These are phyloP conservation scores for Globisporangium abappressorium DNA, from an alignment of 352 stramenopile genomes.

Conservation along the genomic window DNA sequence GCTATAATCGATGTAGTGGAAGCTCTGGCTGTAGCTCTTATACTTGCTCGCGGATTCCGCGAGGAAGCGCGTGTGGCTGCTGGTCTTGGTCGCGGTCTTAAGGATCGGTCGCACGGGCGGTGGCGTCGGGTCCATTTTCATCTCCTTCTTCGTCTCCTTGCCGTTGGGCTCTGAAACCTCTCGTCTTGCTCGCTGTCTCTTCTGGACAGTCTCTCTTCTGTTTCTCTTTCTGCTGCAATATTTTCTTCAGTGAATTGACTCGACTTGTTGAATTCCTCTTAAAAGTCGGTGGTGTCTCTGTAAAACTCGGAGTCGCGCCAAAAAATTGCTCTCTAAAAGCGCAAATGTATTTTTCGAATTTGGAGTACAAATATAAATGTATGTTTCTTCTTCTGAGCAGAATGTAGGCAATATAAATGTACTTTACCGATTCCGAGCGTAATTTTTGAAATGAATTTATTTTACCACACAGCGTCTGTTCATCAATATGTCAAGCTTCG, in stretches of 20 bases:
- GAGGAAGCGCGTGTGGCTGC: conserved; percentile 21
- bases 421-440: too few species aligned
- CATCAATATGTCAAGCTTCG: too few species aligned
- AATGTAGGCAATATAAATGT: too few species aligned
- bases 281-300: too few species aligned
- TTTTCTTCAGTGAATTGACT: not conserved
- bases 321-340: too few species aligned
- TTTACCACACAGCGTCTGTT: too few species aligned
- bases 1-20: conserved; percentile 20
- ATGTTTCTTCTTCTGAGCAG: too few species aligned
- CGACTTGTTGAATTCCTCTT: not conserved
- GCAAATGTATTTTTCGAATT: too few species aligned
- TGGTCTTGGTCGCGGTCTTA: conserved; percentile 33
- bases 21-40: conserved; percentile 22
- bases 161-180: not conserved
- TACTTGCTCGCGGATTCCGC: conserved; percentile 23
- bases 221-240: conserved; percentile 6
- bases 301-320: too few species aligned
- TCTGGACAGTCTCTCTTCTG: not conserved
- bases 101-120: conserved; percentile 53
- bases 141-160: not conserved
- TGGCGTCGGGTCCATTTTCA: conserved; percentile 12
- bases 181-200: not conserved
- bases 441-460: too few species aligned
- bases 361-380: too few species aligned